phyloP scores from a whole-genome alignment of 2,329 filamentous ascomycete genomes.

The Fonsecaea erecta region DNA sequence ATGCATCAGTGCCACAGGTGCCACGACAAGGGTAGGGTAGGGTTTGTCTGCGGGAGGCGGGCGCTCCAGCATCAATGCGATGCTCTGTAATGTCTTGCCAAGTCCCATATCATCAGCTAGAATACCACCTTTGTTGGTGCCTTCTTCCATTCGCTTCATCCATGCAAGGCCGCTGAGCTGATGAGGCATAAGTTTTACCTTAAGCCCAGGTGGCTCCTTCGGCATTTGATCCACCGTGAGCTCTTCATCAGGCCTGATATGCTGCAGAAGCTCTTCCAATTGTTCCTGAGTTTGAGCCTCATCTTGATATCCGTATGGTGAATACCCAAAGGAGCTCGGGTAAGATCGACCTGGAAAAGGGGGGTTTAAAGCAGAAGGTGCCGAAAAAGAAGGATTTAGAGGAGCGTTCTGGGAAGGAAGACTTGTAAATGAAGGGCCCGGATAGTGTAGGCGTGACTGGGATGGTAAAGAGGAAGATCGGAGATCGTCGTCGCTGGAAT shows the following conservation, averaged over 20 bases:
- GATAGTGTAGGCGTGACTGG: too few species aligned
- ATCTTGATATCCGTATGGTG: constrained; percentile 41
- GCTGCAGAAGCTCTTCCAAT: constrained; percentile 70
- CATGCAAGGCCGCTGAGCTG: constrained; percentile 78
- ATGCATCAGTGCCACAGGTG: constrained; percentile 76
- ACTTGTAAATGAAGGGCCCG: too few species aligned
- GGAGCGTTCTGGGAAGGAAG: too few species aligned
- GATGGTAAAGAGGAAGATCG: not conserved
- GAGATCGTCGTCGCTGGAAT: not conserved
- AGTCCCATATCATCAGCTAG: constrained; percentile 82
- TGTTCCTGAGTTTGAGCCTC: constrained; percentile 65
- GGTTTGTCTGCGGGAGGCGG: constrained; percentile 62
- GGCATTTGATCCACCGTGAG: constrained; percentile 60
- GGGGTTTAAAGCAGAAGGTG: too few species aligned
- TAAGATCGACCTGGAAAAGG: too few species aligned
- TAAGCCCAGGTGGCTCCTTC: constrained; percentile 69
- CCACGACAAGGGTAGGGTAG: constrained; percentile 81
- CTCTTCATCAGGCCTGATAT: constrained; percentile 74
- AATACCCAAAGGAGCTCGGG: not conserved
- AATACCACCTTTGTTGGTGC: constrained; percentile 74
- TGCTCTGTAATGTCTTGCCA: constrained; percentile 81
- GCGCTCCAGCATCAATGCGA: constrained; percentile 74
- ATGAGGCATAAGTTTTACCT: constrained; percentile 74
- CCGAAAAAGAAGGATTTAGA: not conserved
- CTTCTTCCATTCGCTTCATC: constrained; percentile 75